Evolutionary conservation across 495 filamentous ascomycete genomes (phyloP), one percentile per base, ranked within the genome.

Genomic region (Astrothelium macrocarpum): DNA sequence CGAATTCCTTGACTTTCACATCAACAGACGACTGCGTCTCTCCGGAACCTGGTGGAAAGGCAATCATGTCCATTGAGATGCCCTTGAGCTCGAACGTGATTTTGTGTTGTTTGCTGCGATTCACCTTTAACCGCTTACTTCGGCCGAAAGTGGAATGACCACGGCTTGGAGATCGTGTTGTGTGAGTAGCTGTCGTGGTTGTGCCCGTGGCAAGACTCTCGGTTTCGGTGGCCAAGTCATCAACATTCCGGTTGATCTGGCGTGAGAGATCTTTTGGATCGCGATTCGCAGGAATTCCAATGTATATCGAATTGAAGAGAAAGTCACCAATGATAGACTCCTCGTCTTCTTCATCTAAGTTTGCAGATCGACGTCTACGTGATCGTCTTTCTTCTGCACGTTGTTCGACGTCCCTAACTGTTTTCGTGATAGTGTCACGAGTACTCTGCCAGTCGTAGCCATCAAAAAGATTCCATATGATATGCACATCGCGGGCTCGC

Each of bases 251-350:
- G 72, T 95, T 96, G 73, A 99, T 93, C 58, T 89, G 89, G 31
- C 82, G 84, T 11, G 87, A 78, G 18, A 97, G 80, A 36, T 95
- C 90, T 11, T 80, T 80, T 9, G 90, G 90, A 70, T 97, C 92
- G 59, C 85, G 84, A 66, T 91, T 95, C 20, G 88, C 81, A 2
- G 91, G 87, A 53, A 99, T 90, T 25, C 89, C 92, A 62, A 99
- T 95, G 76, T 97, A 99, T 59, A 99, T 96, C 0, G 94, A 97
- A 69, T 97, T 97, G 82, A 99, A 99, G 25, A 99, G 81, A 70
- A 91, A 95, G 72, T 97, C 94, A 0, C 87, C 91, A 73, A 97
- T 95, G 18, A 93, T 86, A 1, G 87, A 87, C 69, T 91, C 90
- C 45, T 90, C 84, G 26, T 96, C 91, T 10, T 90, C 85, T 32